These are phyloP conservation scores for Suhomyces kilbournensis DNA, from an alignment of 805 yeast genomes.

Conservation along the genomic window DNA sequence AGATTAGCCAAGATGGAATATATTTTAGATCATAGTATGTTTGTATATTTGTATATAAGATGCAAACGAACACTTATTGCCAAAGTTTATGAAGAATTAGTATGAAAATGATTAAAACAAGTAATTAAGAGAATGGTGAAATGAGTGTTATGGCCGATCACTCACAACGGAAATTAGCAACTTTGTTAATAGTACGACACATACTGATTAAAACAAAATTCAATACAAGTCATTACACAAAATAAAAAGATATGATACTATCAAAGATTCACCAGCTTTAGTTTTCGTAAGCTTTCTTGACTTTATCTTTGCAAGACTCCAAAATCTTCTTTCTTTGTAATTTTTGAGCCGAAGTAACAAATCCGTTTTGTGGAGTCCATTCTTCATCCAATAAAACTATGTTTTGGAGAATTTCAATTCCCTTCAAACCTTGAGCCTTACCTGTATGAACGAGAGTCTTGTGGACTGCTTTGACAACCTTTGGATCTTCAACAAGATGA, in stretches of 20 bases:
- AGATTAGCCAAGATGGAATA: background rate
- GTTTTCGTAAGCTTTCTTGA: constrained; percentile 59
- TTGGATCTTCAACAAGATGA: constrained; percentile 54
- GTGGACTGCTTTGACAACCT: constrained; percentile 52
- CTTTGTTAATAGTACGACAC: background rate
- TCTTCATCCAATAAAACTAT: constrained; percentile 79
- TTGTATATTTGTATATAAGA: background rate
- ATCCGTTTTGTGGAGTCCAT: constrained; percentile 98
- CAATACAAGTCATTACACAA: background rate
- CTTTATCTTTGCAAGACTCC: constrained; percentile 60
- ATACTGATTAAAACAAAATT: background rate
- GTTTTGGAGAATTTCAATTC: constrained; percentile 82
- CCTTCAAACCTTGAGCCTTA: constrained; percentile 71
- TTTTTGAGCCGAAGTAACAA: constrained; percentile 92
- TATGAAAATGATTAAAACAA: background rate
- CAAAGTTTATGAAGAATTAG: background rate
- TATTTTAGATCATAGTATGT: background rate
- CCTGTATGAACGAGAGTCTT: constrained; percentile 71
- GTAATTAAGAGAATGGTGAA: background rate
- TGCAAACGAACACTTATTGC: background rate
- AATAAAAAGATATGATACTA: background rate
- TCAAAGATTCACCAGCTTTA: background rate
- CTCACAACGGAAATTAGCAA: background rate
- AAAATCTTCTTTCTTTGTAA: constrained; percentile 90
- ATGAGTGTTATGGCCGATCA: background rate